These are phyloP conservation scores for Rhodocollybia butyracea DNA, from an alignment of 768 basidiomycete genomes.

Conservation along the genomic window DNA sequence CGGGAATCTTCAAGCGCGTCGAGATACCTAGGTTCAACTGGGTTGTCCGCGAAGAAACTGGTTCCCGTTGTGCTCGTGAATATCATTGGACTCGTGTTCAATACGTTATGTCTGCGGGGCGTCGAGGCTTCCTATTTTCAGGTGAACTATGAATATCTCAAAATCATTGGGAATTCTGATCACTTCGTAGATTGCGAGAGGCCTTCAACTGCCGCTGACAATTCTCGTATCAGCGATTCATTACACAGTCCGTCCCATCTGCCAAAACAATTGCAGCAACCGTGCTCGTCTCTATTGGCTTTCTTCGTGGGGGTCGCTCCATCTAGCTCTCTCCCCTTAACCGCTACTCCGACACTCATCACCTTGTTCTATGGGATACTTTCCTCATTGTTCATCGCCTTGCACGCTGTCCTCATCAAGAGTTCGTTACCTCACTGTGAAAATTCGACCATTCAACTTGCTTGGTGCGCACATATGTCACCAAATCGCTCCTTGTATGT, in stretches of 20 bases:
- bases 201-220: slow-evolving; percentile 80
- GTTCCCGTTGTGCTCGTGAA: slow-evolving; percentile 64
- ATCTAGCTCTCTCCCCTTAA: slow-evolving; percentile 36
- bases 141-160: slow-evolving; percentile 29
- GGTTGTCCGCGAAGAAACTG: slow-evolving; percentile 50
- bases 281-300: slow-evolving; percentile 65
- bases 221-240: slow-evolving; percentile 66
- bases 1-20: slow-evolving; percentile 44
- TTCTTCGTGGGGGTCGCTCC: slow-evolving; percentile 73
- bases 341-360: slow-evolving; percentile 46
- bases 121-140: slow-evolving; percentile 85
- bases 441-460: slow-evolving; percentile 69
- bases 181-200: slow-evolving; percentile 66
- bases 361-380: slow-evolving; percentile 68
- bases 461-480: slow-evolving; percentile 40
- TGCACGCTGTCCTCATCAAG: slow-evolving; percentile 77
- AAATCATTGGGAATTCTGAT: neutral
- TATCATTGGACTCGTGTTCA: slow-evolving; percentile 74
- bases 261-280: slow-evolving; percentile 56
- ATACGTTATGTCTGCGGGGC: slow-evolving; percentile 71
- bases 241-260: slow-evolving; percentile 51
- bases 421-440: slow-evolving; percentile 62
- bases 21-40: slow-evolving; percentile 57
- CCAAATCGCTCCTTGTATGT: neutral
- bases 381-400: slow-evolving; percentile 71